Base-by-base conservation (phyloP, 1,284 basidiomycete species). In the Pascua sp. region DNA sequence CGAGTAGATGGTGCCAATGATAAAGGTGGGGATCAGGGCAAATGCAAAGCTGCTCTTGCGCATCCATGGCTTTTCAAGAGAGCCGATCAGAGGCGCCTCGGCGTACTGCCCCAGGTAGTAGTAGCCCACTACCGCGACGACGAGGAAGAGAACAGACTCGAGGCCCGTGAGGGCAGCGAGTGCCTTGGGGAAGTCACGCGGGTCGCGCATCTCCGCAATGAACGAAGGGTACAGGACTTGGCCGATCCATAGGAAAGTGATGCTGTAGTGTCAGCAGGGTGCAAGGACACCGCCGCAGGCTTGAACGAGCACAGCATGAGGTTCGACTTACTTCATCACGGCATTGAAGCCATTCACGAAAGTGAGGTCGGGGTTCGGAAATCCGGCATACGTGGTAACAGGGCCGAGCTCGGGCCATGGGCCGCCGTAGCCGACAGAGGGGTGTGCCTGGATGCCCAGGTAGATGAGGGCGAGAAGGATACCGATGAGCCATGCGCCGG, bases 101-200 rank as follows among this genome's bases (percentile, higher is more conserved):
- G 73, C 61, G 60, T 74, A 74, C 51, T 75, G 70, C 5, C 75
- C 76, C 16, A 70, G 58, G 64, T 68, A 75, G 53, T 68, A 78
- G 68, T 87, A 87, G 46, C 85, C 82, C 37, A 87, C 77, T 3
- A 83, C 82, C 12, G 85, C 85, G 46, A 81, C 82, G 47, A 86
- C 70, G 4, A 81, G 81, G 77, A 86, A 88, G 8, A 85, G 77
- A 36, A 83, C 67, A 53, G 86, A 76, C 68, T 87, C 84, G 38
- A 81, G 78, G 15, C 80, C 77, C 51, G 81, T 81, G 8, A 80
- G 72, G 5, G 78, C 71, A 43, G 78, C 67, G 12, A 73, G 63
- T 2, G 69, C 71, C 68, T 86, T 86, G 24, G 84, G 83, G 75
- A 88, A 88, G 58, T 87, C 85, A 56, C 81, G 65, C 0, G 75